phyloP scores from a whole-genome alignment of 2,329 filamentous ascomycete species.

The Lanzia echinophila region DNA sequence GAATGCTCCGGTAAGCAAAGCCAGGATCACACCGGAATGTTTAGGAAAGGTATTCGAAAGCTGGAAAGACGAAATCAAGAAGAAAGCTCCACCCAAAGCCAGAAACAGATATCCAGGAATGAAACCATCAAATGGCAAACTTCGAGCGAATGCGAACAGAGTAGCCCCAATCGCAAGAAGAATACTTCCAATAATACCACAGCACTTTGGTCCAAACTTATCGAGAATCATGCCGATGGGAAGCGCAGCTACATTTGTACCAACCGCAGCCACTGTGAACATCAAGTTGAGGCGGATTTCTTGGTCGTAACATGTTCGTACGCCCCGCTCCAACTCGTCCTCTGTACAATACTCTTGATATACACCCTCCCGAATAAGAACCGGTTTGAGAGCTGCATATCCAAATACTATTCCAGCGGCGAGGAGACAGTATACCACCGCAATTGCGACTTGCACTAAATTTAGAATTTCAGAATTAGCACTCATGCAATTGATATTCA shows the following conservation, averaged over 20 bases:
- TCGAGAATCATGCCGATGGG: constrained; percentile 83
- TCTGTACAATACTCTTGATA: constrained; percentile 59
- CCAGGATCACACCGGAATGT: constrained; percentile 71
- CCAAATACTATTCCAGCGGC: constrained; percentile 77
- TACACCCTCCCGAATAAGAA: constrained; percentile 66
- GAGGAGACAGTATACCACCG: constrained; percentile 67
- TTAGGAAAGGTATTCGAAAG: constrained; percentile 77
- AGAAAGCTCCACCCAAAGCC: constrained; percentile 71
- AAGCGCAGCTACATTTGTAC: constrained; percentile 79
- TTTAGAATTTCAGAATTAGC: constrained; percentile 6
- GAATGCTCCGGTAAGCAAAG: constrained; percentile 74
- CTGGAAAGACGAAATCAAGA: constrained; percentile 79
- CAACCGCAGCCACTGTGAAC: constrained; percentile 86
- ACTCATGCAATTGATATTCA: neutral
- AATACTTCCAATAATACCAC: constrained; percentile 63
- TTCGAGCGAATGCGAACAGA: constrained; percentile 61
- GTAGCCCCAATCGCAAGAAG: constrained; percentile 65
- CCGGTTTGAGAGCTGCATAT: constrained; percentile 77
- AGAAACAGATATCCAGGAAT: constrained; percentile 69
- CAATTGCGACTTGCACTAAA: constrained; percentile 61
- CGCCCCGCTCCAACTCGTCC: constrained; percentile 42
- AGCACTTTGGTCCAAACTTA: constrained; percentile 69
- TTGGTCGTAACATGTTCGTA: constrained; percentile 50
- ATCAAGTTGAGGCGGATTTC: constrained; percentile 74
- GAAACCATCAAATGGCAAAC: constrained; percentile 66